Base-by-base conservation (phyloP, 129 eudicot genomes). In the Chrysanthemum lavandulifolium region DNA sequence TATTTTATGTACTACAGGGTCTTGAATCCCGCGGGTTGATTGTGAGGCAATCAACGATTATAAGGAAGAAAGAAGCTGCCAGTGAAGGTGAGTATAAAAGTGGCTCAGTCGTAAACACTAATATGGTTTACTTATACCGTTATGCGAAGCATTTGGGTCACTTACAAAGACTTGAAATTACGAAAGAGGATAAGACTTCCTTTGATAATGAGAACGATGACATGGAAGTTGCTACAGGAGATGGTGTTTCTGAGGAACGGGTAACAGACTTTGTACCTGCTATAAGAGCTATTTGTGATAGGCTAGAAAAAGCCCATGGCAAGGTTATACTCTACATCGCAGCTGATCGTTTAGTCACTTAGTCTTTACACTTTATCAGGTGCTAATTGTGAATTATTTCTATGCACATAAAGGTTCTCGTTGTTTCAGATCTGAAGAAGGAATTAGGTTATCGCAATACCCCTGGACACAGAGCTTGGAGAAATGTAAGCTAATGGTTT, bases 21-120 rank as follows among this genome's bases (percentile, higher is more conserved):
- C 98, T 94, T 76, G 98, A 94, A 79, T 76, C 83, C 56, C 84
- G 87, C 4, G 98, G 98, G 52, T 80, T 90, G 88, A 86, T 94
- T 68, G 87, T 77, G 75, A 91, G 93, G 86, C 97, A 89, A 25
- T 81, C 96, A 18, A 80, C 97, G 13, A 69, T 90, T 47, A 36
- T 90, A 65, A 81, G 96, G 80, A 94, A 73, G 67, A 93, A 79
- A 78, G 88, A 83, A 68, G 71, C 84, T 67, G 74, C 80, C 31
- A 68, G 69, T 55, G 85, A 78, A 6, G 67, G 76, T 75, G 86
- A 80, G 68, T 54, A 79, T 13, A 91, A 83, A 71, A 55, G 18
- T 67, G 79, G 82, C 74, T 78, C 88, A 62, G 78, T 78, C 15
- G 82, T 89, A 71, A 61, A 70, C 69, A 94, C 98, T 73, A 90